Evolutionary conservation across 805 yeast genomes (phyloP).

Genomic region (Wickerhamomyces canadensis): DNA sequence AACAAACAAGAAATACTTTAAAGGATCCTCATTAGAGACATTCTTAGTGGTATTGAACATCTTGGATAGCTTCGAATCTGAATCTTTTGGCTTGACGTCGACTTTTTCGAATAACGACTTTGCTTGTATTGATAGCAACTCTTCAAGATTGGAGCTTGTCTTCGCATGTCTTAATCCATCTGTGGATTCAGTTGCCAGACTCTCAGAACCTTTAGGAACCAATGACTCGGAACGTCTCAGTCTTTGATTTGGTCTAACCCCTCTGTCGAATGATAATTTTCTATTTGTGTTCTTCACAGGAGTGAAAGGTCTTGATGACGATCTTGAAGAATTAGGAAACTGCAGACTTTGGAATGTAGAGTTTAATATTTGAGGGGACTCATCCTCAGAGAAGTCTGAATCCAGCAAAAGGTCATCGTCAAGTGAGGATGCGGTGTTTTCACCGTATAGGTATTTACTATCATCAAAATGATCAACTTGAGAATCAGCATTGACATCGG

Average conservation of each 20-base stretch:
- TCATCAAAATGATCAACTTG: constrained; percentile 11
- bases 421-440: constrained; percentile 25
- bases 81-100: constrained; percentile 1
- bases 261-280: constrained; percentile 18
- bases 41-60: constrained; percentile 35
- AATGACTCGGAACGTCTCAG: constrained; percentile 15
- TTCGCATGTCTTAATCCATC: no score
- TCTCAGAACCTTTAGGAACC: constrained; percentile 4
- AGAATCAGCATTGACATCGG: constrained; percentile 19
- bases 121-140: not conserved
- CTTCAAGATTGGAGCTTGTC: constrained; percentile 1
- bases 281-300: constrained; percentile 13
- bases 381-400: constrained; percentile 34
- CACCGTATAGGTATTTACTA: constrained; percentile 12
- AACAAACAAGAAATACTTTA: constrained; percentile 38
- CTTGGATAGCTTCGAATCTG: constrained; percentile 34
- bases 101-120: constrained; percentile 4
- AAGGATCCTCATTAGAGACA: constrained; percentile 29
- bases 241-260: constrained; percentile 10
- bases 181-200: not conserved
- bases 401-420: constrained; percentile 21
- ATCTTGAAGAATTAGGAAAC: constrained; percentile 10
- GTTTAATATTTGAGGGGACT: constrained; percentile 32
- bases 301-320: constrained; percentile 9
- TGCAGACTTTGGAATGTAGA: constrained; percentile 32